Evolutionary conservation across 495 filamentous ascomycete species (phyloP).

Genomic region (Immersiella caudata): DNA sequence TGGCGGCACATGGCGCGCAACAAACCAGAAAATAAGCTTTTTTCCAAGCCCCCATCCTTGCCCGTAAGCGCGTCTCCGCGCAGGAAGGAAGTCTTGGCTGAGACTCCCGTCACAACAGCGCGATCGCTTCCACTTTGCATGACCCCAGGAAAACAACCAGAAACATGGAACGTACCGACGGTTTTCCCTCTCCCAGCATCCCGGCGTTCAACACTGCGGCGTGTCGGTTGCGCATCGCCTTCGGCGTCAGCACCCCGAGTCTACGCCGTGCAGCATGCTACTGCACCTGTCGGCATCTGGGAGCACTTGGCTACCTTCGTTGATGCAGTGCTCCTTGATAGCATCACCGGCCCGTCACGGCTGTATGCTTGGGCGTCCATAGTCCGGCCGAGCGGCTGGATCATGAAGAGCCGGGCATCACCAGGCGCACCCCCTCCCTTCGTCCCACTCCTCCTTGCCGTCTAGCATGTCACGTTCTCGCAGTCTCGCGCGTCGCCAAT

Average conservation of each 20-base stretch:
- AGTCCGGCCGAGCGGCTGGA: conserved; percentile 26
- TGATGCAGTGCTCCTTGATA: conserved; percentile 13
- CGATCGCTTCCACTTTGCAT: not conserved
- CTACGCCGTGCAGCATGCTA: not conserved
- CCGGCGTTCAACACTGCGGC: not conserved
- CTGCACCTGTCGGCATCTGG: conserved; percentile 21
- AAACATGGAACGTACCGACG: not conserved
- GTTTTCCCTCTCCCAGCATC: not conserved
- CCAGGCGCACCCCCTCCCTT: not conserved
- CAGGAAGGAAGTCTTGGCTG: conserved; percentile 5
- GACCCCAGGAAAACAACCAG: not conserved
- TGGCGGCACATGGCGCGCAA: not conserved
- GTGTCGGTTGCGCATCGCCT: not conserved
- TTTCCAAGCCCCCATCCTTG: conserved; percentile 16
- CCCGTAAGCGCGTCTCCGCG: not conserved
- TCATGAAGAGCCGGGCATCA: not conserved
- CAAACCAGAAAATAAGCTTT: conserved; percentile 17
- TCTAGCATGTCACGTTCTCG: not conserved
- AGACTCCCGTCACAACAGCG: not conserved
- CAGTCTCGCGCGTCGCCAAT: not conserved
- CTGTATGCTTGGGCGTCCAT: conserved; percentile 17
- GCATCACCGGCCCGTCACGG: conserved; percentile 30
- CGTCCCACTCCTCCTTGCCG: not conserved
- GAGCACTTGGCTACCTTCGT: not conserved
- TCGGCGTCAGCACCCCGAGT: not conserved